These are phyloP conservation scores for Plectosphaerella plurivora DNA, from an alignment of 2,329 filamentous ascomycete genomes.

Conservation along the genomic window DNA sequence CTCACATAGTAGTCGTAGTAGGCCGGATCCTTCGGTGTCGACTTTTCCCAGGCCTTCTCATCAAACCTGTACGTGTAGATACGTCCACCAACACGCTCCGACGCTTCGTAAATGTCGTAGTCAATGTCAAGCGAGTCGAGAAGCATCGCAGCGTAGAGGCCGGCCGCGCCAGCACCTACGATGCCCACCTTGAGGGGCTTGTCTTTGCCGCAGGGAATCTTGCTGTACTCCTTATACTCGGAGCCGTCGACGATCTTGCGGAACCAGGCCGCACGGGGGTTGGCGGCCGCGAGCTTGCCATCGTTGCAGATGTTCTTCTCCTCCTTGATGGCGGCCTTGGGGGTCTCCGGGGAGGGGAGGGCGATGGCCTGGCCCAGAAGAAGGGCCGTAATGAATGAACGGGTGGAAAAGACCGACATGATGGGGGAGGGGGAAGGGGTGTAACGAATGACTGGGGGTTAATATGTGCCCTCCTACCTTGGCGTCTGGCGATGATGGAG, in stretches of 20 bases:
- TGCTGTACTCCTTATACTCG: slow-evolving; percentile 10
- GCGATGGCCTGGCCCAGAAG: slow-evolving; percentile 10
- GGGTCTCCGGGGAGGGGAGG: slow-evolving; percentile 3
- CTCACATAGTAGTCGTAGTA: slow-evolving; percentile 26
- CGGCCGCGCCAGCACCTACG: slow-evolving; percentile 29
- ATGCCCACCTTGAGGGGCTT: slow-evolving; percentile 24
- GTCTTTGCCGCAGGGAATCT: slow-evolving; percentile 5
- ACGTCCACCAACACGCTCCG: slow-evolving; percentile 27
- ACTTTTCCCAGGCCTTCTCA: slow-evolving; percentile 13
- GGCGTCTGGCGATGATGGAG: too few species aligned
- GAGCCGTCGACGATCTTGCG: slow-evolving; percentile 8
- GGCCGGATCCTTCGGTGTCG: slow-evolving; percentile 9
- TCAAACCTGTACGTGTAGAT: slow-evolving; percentile 29
- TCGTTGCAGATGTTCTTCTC: slow-evolving; percentile 10
- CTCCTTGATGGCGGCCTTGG: background rate
- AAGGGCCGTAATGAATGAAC: slow-evolving; percentile 8
- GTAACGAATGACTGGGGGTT: slow-evolving; percentile 2
- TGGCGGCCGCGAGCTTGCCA: slow-evolving; percentile 10
- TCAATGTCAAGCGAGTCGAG: slow-evolving; percentile 25
- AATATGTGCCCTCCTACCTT: background rate
- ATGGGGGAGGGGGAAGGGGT: background rate
- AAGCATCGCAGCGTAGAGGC: slow-evolving; percentile 27
- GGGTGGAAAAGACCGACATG: slow-evolving; percentile 7
- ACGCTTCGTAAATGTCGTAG: slow-evolving; percentile 32
- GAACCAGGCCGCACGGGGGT: slow-evolving; percentile 15